A percentile compares a stretch with the other conserved stretches of the same genome.
phyloP scores from a whole-genome alignment of 176 grass and related monocot species.

The Echinochloa phyllopogon region DNA sequence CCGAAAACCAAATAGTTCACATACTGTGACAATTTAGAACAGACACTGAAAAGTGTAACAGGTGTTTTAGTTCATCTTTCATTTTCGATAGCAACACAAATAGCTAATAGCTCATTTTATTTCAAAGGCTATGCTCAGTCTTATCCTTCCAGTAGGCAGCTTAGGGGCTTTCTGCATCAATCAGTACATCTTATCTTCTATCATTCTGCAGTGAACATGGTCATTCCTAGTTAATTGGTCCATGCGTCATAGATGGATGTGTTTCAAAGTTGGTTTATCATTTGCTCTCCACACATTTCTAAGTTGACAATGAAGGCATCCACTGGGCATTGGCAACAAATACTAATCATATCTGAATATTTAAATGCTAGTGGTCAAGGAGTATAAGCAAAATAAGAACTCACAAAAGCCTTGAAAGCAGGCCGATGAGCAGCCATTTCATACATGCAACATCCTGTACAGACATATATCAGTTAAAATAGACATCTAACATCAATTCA shows the following conservation, averaged over 20 bases:
- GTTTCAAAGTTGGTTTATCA: conserved; percentile 15
- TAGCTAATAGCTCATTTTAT: not conserved
- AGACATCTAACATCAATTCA: conserved; percentile 18
- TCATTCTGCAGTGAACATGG: not conserved
- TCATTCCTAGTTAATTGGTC: not conserved
- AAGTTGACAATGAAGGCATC: conserved; percentile 28
- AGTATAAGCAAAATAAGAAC: conserved; percentile 46
- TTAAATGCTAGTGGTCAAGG: not conserved
- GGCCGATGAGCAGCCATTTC: conserved; percentile 98
- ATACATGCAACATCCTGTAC: conserved; percentile 92
- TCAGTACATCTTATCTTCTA: not conserved
- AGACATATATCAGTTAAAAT: conserved; percentile 38
- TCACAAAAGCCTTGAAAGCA: conserved; percentile 99
- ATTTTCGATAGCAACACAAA: conserved; percentile 6
- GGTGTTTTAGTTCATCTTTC: conserved; percentile 6
- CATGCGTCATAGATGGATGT: not conserved
- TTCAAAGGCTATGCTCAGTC: conserved; percentile 12
- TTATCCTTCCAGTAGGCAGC: conserved; percentile 4
- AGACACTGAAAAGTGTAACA: not conserved
- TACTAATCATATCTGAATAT: conserved; percentile 1
- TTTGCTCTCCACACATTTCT: not conserved
- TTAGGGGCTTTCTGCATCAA: conserved; percentile 15
- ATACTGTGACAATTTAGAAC: not conserved
- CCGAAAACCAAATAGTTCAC: not conserved
- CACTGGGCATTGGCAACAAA: not conserved